phyloP scores from a whole-genome alignment of 2,329 filamentous ascomycete genomes.

The Clarireedia hainanense region DNA sequence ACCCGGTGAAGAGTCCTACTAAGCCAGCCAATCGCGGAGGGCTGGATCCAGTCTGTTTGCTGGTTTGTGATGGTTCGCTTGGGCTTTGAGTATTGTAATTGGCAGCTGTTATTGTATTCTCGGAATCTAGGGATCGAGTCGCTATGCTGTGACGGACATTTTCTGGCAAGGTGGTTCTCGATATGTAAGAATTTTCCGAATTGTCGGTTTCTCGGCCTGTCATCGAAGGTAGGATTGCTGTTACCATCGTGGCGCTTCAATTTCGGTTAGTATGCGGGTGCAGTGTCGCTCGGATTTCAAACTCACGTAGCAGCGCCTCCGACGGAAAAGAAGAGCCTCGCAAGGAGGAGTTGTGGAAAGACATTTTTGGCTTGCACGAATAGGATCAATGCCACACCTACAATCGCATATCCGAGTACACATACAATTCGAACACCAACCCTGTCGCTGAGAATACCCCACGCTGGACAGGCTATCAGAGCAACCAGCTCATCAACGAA shows the following conservation, averaged over 20 bases:
- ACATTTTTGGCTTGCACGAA: conserved; percentile 83
- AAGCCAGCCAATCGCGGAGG: conserved; percentile 67
- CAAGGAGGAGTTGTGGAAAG: conserved; percentile 81
- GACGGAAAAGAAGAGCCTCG: conserved; percentile 78
- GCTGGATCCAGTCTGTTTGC: conserved; percentile 34
- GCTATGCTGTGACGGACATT: conserved; percentile 47
- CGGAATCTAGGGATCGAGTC: conserved; percentile 62
- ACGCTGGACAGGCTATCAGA: conserved; percentile 69
- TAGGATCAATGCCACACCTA: conserved; percentile 67
- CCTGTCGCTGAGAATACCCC: conserved; percentile 72
- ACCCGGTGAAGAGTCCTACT: conserved; percentile 87
- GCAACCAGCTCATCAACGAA: conserved; percentile 81
- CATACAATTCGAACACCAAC: conserved; percentile 66
- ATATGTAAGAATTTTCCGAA: conserved; percentile 16
- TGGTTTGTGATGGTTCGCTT: conserved; percentile 12
- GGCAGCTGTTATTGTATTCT: conserved; percentile 66
- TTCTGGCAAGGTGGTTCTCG: conserved; percentile 14
- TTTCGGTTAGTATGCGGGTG: conserved; percentile 8
- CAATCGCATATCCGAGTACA: conserved; percentile 72
- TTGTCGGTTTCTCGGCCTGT: conserved; percentile 35
- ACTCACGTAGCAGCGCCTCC: conserved; percentile 80
- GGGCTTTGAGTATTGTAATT: conserved; percentile 31
- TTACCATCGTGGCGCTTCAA: conserved; percentile 81
- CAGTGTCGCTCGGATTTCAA: conserved; percentile 1
- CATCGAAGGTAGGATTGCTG: conserved; percentile 75